Evolutionary conservation across 2,329 filamentous ascomycete species (phyloP).

Genomic region (Colletotrichum gloeosporioides): DNA sequence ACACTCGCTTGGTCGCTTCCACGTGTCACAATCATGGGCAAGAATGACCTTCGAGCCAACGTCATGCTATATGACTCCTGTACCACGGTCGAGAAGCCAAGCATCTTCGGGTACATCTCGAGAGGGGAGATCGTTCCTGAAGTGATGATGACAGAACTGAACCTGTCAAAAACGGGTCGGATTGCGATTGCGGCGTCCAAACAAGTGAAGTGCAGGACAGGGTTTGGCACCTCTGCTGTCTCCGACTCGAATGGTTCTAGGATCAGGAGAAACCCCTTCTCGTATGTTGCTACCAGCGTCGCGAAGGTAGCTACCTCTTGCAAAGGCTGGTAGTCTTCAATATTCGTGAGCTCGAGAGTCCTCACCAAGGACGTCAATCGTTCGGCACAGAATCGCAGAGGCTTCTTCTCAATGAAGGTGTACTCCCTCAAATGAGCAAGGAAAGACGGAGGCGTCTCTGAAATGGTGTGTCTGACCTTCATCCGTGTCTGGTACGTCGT

Average conservation of each 20-base stretch:
- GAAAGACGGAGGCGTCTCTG: slow-evolving; percentile 94
- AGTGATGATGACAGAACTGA: slow-evolving; percentile 97
- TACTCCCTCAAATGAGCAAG: slow-evolving; percentile 91
- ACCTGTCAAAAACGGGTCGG: slow-evolving; percentile 95
- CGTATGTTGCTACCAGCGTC: slow-evolving; percentile 93
- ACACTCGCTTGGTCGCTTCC: slow-evolving; percentile 94
- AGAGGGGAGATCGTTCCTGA: slow-evolving; percentile 96
- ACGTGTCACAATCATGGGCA: slow-evolving; percentile 96
- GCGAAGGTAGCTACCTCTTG: slow-evolving; percentile 98
- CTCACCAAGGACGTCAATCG: slow-evolving; percentile 91
- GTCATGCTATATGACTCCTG: slow-evolving; percentile 99
- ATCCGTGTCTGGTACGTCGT: slow-evolving; percentile 73
- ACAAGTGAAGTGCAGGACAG: slow-evolving; percentile 95
- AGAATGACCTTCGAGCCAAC: slow-evolving; percentile 88
- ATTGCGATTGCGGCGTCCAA: slow-evolving; percentile 98
- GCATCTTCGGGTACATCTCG: slow-evolving; percentile 99
- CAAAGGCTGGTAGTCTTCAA: slow-evolving; percentile 95
- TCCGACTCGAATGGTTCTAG: slow-evolving; percentile 98
- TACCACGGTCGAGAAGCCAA: slow-evolving; percentile 89
- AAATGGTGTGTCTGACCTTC: slow-evolving; percentile 97
- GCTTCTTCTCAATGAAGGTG: slow-evolving; percentile 97
- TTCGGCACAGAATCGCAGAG: slow-evolving; percentile 92
- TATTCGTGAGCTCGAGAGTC: slow-evolving; percentile 94
- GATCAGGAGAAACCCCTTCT: slow-evolving; percentile 94
- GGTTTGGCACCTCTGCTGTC: slow-evolving; percentile 93